Evolutionary conservation across 108 stramenopile genomes (phyloP).

Genomic region (Asterionellopsis glacialis): DNA sequence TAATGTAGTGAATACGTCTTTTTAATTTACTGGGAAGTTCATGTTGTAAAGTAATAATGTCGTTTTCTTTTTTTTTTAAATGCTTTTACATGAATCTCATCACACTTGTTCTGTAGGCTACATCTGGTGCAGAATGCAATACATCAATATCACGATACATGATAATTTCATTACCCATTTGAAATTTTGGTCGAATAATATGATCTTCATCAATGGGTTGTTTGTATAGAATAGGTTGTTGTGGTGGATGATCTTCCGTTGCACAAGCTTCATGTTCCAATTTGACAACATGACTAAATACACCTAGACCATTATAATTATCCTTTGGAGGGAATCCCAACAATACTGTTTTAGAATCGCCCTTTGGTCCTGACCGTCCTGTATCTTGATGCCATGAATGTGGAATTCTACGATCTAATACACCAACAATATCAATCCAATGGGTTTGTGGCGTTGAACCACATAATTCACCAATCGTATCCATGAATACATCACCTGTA

Average conservation of each 20-base stretch:
- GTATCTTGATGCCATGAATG: constrained; percentile 77
- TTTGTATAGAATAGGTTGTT: constrained; percentile 61
- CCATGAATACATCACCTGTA: constrained; percentile 67
- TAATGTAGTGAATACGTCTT: too few species aligned
- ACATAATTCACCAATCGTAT: constrained; percentile 52
- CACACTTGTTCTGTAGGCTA: constrained; percentile 61
- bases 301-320: constrained; percentile 55
- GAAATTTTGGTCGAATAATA: constrained; percentile 59
- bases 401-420: constrained; percentile 43
- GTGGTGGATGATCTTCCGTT: constrained; percentile 34
- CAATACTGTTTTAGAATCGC: constrained; percentile 55
- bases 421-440: constrained; percentile 79
- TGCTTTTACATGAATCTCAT: constrained; percentile 75
- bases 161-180: constrained; percentile 52
- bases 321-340: constrained; percentile 70
- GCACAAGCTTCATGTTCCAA: constrained; percentile 42
- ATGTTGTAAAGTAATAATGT: too few species aligned
- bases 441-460: constrained; percentile 58
- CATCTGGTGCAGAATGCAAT: constrained; percentile 75
- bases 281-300: constrained; percentile 62
- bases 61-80: not conserved
- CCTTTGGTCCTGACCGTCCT: constrained; percentile 28
- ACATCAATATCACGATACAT: constrained; percentile 68
- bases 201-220: constrained; percentile 39
- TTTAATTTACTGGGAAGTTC: too few species aligned